Conservation (phyloP, 2,329 filamentous ascomycete species). For the Stachybotrys echinatus region DNA sequence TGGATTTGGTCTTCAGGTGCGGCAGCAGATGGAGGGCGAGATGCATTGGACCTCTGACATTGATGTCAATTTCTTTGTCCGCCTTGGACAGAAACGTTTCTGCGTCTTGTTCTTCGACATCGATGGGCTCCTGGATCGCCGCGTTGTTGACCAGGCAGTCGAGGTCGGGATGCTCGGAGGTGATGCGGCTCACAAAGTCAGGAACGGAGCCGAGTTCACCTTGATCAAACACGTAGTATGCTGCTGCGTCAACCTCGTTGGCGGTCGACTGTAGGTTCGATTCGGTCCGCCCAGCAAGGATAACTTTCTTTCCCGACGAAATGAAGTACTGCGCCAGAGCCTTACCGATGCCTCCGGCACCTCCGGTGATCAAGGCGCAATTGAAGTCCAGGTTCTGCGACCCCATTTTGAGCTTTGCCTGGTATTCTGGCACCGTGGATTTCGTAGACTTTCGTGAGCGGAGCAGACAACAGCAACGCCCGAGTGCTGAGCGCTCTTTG, state of each 20-base stretch:
- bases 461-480: no score
- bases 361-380: constrained; percentile 44
- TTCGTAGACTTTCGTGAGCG: no score
- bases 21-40: constrained; percentile 41
- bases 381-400: constrained; percentile 28
- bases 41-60: constrained; percentile 54
- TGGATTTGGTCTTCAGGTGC: constrained; percentile 38
- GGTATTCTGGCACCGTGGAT: no score
- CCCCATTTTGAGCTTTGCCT: no score
- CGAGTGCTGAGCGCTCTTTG: no score
- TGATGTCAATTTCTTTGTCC: constrained; percentile 53
- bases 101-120: constrained; percentile 32
- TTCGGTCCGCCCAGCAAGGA: constrained; percentile 50
- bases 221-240: constrained; percentile 49
- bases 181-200: constrained; percentile 37
- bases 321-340: constrained; percentile 42
- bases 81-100: constrained; percentile 38
- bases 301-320: constrained; percentile 40
- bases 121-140: constrained; percentile 49
- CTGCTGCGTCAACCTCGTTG: constrained; percentile 36
- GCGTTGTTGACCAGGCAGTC: constrained; percentile 58
- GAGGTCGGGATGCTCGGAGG: constrained; percentile 38
- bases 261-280: constrained; percentile 41
- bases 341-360: constrained; percentile 46
- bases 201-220: constrained; percentile 38